Base-by-base conservation (phyloP, 257 asterid genomes). In the Solanum tarapatanum region DNA sequence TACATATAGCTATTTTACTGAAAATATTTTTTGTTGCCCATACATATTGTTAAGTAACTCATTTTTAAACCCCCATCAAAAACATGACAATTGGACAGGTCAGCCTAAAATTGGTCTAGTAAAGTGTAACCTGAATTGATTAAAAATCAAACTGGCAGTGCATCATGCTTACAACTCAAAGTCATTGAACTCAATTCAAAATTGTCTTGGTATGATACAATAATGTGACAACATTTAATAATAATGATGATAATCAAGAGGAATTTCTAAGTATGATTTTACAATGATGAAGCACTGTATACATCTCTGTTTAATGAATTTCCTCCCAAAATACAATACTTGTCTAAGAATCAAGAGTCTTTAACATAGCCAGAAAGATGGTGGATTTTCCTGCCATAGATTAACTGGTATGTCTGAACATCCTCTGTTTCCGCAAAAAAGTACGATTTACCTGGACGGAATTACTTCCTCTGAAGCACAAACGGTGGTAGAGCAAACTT, bases 191-290 rank as follows among this genome's bases (percentile, higher is more conserved):
- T 95, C 90, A 89, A 93, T 14, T 74, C 74, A 2, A 72, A n/a
- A 86, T 91, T 88, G 41, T 92, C 94, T 87, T 24, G 73, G 84
- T 41, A 37, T 14, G 98, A 94, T 87, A 85, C 87, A 70, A 43
- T 32, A 72, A 95, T 90, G 68, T 92, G 94, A 26, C 95, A 96
- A 90, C 94, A 93, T 90, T 95, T 95, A 17, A 94, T 96, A 85
- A 94, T 96, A 85, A 93, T 92, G 92, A 94, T 90, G 87, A 93
- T 92, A n/a, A 91, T 91, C 76, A 95, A 86, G 77, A 75, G 33
- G 83, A 75, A 75, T 76, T 76, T 68, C 60, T 32, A 39, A 23
- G 23, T n/a, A 74, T 74, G 9, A 26, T 23, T 5, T 35, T 32
- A 35, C 23, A 37, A 17, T 41, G 64, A 41, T 76, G n/a, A 77